Evolutionary conservation across 371 early-diverging fungal genomes (phyloP).

Genomic region (Mucor mucedo): DNA sequence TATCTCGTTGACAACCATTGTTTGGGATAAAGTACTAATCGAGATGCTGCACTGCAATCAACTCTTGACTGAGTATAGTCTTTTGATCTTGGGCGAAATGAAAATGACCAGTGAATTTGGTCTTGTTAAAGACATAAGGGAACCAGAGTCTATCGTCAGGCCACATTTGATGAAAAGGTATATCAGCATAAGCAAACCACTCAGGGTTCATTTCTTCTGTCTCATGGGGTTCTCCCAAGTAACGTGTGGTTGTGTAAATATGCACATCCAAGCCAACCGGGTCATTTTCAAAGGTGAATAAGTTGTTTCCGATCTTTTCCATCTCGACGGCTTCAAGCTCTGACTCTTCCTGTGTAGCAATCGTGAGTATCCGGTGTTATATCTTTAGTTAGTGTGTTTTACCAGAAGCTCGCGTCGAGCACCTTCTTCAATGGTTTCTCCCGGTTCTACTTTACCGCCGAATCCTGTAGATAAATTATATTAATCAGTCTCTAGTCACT

Average conservation of each 20-base stretch:
- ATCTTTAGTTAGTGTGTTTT: not conserved
- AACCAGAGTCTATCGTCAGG: constrained; percentile 60
- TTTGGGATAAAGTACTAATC: not conserved
- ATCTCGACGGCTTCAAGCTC: constrained; percentile 54
- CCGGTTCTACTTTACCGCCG: constrained; percentile 75
- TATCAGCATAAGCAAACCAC: constrained; percentile 57
- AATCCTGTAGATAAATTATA: constrained; percentile 46
- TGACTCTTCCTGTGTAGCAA: constrained; percentile 57
- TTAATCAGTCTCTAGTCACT: not conserved
- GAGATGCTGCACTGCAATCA: constrained; percentile 7
- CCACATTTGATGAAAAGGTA: constrained; percentile 65
- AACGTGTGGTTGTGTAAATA: constrained; percentile 52
- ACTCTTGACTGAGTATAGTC: not conserved
- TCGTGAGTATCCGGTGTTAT: not conserved
- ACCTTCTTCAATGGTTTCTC: constrained; percentile 66
- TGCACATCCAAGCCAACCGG: constrained; percentile 61
- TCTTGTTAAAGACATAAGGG: constrained; percentile 33
- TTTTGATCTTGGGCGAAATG: constrained; percentile 28
- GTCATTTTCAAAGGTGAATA: constrained; percentile 63
- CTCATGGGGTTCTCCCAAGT: constrained; percentile 62
- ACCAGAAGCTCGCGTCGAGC: constrained; percentile 70
- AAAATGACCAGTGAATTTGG: constrained; percentile 40
- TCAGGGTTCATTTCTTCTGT: constrained; percentile 70
- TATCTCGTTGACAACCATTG: too few species aligned
- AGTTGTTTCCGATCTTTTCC: constrained; percentile 55